These are phyloP conservation scores for Hondaea fermentalgiana DNA, from an alignment of 108 stramenopile genomes.

Conservation along the genomic window DNA sequence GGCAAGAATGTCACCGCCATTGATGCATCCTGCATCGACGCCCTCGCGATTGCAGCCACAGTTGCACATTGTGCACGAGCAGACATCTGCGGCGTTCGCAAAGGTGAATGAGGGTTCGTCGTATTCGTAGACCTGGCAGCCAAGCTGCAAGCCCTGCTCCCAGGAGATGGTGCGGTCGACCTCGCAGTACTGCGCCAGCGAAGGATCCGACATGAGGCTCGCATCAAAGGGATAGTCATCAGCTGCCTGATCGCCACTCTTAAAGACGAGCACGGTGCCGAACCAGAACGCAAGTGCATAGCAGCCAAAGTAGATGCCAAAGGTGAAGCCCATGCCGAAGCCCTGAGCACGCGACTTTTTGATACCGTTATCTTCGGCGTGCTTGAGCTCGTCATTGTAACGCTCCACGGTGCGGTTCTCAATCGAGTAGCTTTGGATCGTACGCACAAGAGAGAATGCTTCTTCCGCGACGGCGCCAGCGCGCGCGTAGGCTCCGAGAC, in stretches of 20 bases:
- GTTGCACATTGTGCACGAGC: neutral
- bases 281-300: constrained; percentile 14
- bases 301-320: constrained; percentile 4
- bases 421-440: constrained; percentile 49
- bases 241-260: neutral
- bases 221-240: neutral
- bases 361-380: constrained; percentile 25
- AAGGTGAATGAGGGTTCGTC: neutral
- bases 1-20: constrained; percentile 21
- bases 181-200: neutral
- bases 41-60: neutral
- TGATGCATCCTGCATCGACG: neutral
- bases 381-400: constrained; percentile 34
- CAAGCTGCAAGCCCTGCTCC: neutral
- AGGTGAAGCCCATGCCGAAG: neutral
- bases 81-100: neutral
- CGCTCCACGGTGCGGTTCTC: constrained; percentile 34
- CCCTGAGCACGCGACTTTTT: neutral
- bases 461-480: constrained; percentile 41
- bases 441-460: constrained; percentile 47
- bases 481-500: constrained; percentile 20
- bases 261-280: neutral
- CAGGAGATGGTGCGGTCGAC: neutral
- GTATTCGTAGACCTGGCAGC: neutral
- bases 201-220: neutral